Evolutionary conservation across 352 stramenopile genomes (phyloP), one percentile per base, ranked within the genome.

Genomic region (Phytopythium vexans): DNA sequence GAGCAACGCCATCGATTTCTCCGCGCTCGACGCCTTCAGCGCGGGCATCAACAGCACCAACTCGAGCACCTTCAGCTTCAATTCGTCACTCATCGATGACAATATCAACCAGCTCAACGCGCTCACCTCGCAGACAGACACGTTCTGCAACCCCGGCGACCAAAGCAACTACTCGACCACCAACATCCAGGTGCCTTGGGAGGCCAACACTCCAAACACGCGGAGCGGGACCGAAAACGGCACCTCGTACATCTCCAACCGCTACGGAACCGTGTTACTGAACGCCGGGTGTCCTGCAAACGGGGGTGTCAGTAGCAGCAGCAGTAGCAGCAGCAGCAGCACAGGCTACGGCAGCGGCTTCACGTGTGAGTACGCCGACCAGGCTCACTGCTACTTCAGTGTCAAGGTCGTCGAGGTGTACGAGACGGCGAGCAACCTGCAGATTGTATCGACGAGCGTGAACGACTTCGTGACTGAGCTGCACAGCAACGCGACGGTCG

Each of bases 1-100:
- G 21, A 42, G 4, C 5, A 52, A 33, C 8, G 73, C 78, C 49
- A 65, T 81, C 38, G 44, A 86, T 53, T 90, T 90, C 48, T 73
- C 65, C 0, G 21, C 60, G 6, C 59, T 86, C 3, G 57, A 83
- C 27, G 49, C 39, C 9, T 81, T 86, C 10, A 37, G 64, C 6
- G 21, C 21, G 21, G 21, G 21, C 21, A 27, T 44, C 47, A 38
- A n/a, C 3, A 56, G 14, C 1, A 76, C 77, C 32, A 33, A 51
- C 21, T 48, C 31, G 4, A 49, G 4, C 33, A 34, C 49, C 2
- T 67, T 54, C 15, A 35, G 15, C 0, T 68, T 70, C 35, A 27
- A 27, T 2, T 1, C 2, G 21, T 27, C 21, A 2, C 39, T 43
- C 21, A 15, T 45, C 2, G 4, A 8, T 0, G 47, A 11, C 3